Base-by-base conservation (phyloP, 345 rosid species). In the Gossypium raimondii region DNA sequence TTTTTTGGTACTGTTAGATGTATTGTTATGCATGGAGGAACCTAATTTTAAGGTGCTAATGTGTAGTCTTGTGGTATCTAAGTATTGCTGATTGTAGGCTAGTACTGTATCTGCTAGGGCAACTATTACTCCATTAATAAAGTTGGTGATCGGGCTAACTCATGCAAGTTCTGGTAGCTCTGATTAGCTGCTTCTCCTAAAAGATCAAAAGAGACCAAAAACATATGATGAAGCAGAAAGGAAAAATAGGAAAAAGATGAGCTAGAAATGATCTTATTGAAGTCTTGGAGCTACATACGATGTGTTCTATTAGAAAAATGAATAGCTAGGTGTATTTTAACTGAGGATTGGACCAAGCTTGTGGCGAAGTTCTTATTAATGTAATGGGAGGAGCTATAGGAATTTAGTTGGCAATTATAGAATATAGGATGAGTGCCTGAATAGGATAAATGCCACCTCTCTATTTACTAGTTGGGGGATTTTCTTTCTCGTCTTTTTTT, bases 241-340 rank as follows among this genome's bases (percentile, higher is more conserved):
- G 61, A 70, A 18, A 64, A 52, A 53, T 29, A 70, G 73, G 10
- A 27, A 53, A 52, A 51, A 9, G 14, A 52, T 52, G 73, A 68
- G 61, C 41, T n/a, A 10, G 22, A 70, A 70, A 70, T 52, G 9
- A 48, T 24, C 57, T n/a, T 48, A 67, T 24, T 2, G 57, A 24
- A 50, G 27, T 52, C 16, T 29, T 5, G 22, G 20, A 10, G 61
- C 22, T 51, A 52, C 44, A 16, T 52, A 27, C 11, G 27, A 52
- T 70, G 60, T 4, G 6, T 52, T 51, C 24, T 51, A 17, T 52
- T 10, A 52, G 47, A 20, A 17, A 17, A 27, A 51, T 70, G 60
- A 2, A 52, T 29, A 70, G 11, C n/a, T 70, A 29, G 12, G 45
- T 50, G 58, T 50, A 50, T 14, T 50, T 25, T 27, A 50, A 68